phyloP scores from a whole-genome alignment of 2,329 filamentous ascomycete species.

The Diplodia mutila region DNA sequence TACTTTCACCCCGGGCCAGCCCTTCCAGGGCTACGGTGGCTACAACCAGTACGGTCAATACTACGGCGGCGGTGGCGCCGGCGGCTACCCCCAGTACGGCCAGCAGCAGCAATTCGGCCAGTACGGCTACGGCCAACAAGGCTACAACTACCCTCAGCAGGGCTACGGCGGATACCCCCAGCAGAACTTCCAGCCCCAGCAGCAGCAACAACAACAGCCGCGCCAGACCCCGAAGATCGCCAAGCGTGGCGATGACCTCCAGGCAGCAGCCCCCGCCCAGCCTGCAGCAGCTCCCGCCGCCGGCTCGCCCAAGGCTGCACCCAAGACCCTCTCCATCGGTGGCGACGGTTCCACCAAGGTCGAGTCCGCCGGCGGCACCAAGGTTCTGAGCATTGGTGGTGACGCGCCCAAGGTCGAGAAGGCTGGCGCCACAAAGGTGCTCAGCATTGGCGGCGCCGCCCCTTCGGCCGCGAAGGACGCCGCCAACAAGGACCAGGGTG shows the following conservation, averaged over 20 bases:
- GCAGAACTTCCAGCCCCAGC: conserved; percentile 27
- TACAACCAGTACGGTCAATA: conserved; percentile 46
- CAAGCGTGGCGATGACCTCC: conserved; percentile 56
- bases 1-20: conserved; percentile 73
- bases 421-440: conserved; percentile 65
- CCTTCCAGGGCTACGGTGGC: conserved; percentile 59
- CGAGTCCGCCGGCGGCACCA: conserved; percentile 64
- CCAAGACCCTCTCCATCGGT: conserved; percentile 26
- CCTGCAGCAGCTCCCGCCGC: conserved; percentile 46
- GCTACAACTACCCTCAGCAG: conserved; percentile 24
- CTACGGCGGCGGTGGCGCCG: conserved; percentile 30
- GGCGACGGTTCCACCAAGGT: conserved; percentile 61
- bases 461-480: conserved; percentile 54
- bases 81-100: conserved; percentile 32
- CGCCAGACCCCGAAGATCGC: conserved; percentile 64
- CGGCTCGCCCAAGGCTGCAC: conserved; percentile 40
- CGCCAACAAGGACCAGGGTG: conserved; percentile 47
- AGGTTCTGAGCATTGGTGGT: conserved; percentile 64
- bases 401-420: conserved; percentile 61
- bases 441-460: conserved; percentile 67
- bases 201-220: conserved; percentile 43
- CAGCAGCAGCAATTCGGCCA: conserved; percentile 59
- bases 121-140: conserved; percentile 54
- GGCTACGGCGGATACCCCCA: conserved; percentile 23
- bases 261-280: conserved; percentile 54